A percentile compares a stretch with the other conserved stretches of the same genome.
Conservation (phyloP, 176 grass and related monocot genomes). For the Carex cristatella region DNA sequence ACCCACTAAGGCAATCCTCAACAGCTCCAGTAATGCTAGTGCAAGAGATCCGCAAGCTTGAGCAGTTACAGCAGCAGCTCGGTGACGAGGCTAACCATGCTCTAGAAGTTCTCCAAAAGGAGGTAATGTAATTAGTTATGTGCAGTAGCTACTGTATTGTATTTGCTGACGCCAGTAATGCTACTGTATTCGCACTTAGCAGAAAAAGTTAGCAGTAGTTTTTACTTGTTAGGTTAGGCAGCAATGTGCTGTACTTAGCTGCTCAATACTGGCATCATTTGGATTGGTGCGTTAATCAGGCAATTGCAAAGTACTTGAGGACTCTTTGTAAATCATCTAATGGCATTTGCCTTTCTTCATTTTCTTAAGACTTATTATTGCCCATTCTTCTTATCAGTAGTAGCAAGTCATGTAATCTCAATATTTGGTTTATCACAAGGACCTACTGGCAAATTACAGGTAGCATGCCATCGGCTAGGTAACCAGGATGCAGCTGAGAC, state of each 20-base stretch:
- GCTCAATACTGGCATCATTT: too few species aligned
- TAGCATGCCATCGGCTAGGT: conserved; percentile 79
- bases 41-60: conserved; percentile 95
- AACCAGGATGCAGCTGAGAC: conserved; percentile 96
- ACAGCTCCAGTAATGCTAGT: conserved; percentile 73
- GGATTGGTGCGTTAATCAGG: too few species aligned
- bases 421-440: background rate
- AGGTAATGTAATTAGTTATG: conserved; percentile 15
- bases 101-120: conserved; percentile 88
- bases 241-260: background rate
- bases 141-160: too few species aligned
- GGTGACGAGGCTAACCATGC: conserved; percentile 86
- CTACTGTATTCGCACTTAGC: too few species aligned
- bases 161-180: background rate
- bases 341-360: background rate
- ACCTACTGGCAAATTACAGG: conserved; percentile 22
- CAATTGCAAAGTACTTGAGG: background rate
- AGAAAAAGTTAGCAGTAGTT: background rate
- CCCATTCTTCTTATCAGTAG: background rate
- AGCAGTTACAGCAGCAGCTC: conserved; percentile 81
- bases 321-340: background rate
- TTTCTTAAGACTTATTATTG: background rate
- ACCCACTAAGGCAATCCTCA: conserved; percentile 64
- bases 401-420: background rate
- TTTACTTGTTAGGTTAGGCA: background rate